A percentile compares a stretch with the other conserved stretches of the same genome.
phyloP scores from a whole-genome alignment of 306 rosid genomes.

The Begonia fuchsioides region DNA sequence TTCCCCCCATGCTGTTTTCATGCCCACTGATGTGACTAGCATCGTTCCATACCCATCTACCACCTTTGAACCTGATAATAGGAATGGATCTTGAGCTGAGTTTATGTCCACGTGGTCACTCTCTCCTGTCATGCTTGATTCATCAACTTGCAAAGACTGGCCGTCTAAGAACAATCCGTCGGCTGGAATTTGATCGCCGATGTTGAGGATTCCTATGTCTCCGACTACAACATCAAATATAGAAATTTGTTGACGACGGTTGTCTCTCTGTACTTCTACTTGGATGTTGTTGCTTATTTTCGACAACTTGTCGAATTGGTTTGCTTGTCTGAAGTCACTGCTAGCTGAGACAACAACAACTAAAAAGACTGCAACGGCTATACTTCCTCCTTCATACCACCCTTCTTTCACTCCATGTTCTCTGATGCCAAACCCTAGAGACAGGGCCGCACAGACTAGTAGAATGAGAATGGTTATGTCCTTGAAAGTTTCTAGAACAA shows the following conservation, averaged over 20 bases:
- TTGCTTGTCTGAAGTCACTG: constrained; percentile 74
- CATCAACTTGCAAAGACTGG: constrained; percentile 59
- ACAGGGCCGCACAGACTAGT: constrained; percentile 57
- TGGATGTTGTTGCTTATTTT: constrained; percentile 60
- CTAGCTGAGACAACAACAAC: constrained; percentile 57
- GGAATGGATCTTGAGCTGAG: constrained; percentile 30
- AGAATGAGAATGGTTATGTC: constrained; percentile 66
- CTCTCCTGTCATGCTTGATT: constrained; percentile 94
- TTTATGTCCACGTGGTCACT: constrained; percentile 68
- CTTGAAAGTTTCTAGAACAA: constrained; percentile 58
- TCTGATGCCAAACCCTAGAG: constrained; percentile 78
- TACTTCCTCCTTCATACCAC: constrained; percentile 90
- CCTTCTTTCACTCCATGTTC: constrained; percentile 57
- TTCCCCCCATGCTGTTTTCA: constrained; percentile 76
- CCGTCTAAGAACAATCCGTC: constrained; percentile 67
- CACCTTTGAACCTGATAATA: constrained; percentile 71
- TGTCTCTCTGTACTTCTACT: constrained; percentile 41
- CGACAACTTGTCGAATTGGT: constrained; percentile 59
- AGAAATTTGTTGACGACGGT: constrained; percentile 42
- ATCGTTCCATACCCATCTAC: constrained; percentile 59
- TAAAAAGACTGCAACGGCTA: constrained; percentile 51
- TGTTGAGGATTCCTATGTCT: constrained; percentile 42
- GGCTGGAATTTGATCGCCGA: constrained; percentile 85
- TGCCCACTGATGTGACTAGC: constrained; percentile 72
- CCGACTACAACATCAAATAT: constrained; percentile 67